Evolutionary conservation across 495 filamentous ascomycete genomes (phyloP), one percentile per base, ranked within the genome.

Genomic region (Hypoxylon fragiforme): DNA sequence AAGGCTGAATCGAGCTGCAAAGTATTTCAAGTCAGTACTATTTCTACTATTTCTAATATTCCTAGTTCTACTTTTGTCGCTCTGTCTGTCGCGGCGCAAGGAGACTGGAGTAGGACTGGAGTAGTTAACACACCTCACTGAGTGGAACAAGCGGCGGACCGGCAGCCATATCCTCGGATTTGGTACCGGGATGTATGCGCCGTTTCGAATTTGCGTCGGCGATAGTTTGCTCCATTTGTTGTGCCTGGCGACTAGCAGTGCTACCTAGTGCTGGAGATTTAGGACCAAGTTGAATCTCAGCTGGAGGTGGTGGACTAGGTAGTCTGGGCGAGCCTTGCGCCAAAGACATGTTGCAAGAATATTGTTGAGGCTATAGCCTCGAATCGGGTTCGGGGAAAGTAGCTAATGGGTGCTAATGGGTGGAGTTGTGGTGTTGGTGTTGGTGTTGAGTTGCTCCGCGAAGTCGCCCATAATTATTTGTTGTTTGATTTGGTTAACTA

Each of bases 171-270:
- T 97, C 89, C 54, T 79, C 85, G 6, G 91, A 83, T 71, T 86
- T 91, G 28, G 92, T 96, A 38, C 94, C 94, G 2, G 94, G 92
- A 16, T 94, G 85, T 69, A 98, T 96, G 60, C 94, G 83, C 57
- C 94, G 80, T 44, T 81, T 85, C 18, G 90, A 61, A 53, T 78
- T 80, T 2, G 79, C 76, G 40, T 81, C 78, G 46, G 79, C 68
- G 38, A 71, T 65, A 13, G 67, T 73, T 59, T 81, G 77, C 79
- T 74, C 85, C 76, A 79, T 84, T 70, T 71, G 89, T 74, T 57
- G 77, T 55, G 54, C 75, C 77, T 73, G 77, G 54, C 50, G 75
- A 55, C 54, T 82, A 62, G 60, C 76, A 8, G 77, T 75, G 26
- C 79, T 77, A 32, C 81, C 79, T 50, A 86, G 68, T 35, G 80